These are phyloP conservation scores for Talaromyces sp. DNA, from an alignment of 2,329 filamentous ascomycete genomes.

Conservation along the genomic window DNA sequence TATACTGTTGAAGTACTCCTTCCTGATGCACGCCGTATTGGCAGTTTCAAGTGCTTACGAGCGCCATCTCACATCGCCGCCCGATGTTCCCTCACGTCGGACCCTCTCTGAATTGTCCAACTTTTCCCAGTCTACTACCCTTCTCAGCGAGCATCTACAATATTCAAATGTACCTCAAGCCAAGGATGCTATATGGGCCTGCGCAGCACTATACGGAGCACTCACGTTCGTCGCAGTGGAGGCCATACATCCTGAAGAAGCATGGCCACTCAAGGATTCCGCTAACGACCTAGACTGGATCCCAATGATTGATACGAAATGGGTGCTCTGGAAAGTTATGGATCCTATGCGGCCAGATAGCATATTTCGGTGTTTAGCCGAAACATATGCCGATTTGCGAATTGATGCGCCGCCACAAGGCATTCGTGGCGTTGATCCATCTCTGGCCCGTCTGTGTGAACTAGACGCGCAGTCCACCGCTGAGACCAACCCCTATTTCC, in stretches of 20 bases:
- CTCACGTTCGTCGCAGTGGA: conserved; percentile 43
- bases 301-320: conserved; percentile 55
- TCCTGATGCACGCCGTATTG: conserved; percentile 47
- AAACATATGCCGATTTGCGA: conserved; percentile 36
- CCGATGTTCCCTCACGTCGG: conserved; percentile 21
- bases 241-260: conserved; percentile 39
- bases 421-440: conserved; percentile 22
- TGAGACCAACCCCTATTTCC: conserved; percentile 38
- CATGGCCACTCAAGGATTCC: conserved; percentile 55
- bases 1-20: conserved; percentile 36
- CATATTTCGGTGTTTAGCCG: conserved; percentile 39
- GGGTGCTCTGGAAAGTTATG: conserved; percentile 50
- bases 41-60: conserved; percentile 42
- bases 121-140: conserved; percentile 40
- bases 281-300: conserved; percentile 57
- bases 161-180: conserved; percentile 34
- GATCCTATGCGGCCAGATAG: conserved; percentile 50
- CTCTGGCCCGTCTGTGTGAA: conserved; percentile 24
- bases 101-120: conserved; percentile 44
- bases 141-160: conserved; percentile 39
- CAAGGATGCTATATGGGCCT: conserved; percentile 49
- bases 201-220: conserved; percentile 43
- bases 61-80: conserved; percentile 18
- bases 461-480: conserved; percentile 32
- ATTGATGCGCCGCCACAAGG: conserved; percentile 29